A percentile compares a stretch with the other conserved stretches of the same genome.
phyloP scores from a whole-genome alignment of 495 filamentous ascomycete genomes.

The Penicillium canescens region DNA sequence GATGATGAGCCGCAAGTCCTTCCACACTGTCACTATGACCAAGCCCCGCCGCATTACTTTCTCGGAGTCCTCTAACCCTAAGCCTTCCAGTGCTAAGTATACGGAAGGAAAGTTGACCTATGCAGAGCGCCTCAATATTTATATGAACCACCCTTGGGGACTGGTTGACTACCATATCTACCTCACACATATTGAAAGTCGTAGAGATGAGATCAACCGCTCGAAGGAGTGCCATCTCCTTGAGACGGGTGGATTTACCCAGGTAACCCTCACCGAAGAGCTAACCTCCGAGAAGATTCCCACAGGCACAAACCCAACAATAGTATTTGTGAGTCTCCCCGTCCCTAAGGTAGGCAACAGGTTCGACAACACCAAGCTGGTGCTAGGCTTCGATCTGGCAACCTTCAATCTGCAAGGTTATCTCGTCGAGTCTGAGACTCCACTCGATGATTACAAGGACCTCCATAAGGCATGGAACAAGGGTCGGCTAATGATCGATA shows the following conservation, averaged over 20 bases:
- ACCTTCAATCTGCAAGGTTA: constrained; percentile 26
- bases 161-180: constrained; percentile 39
- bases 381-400: constrained; percentile 32
- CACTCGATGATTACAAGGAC: constrained; percentile 25
- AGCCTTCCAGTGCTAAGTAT: no score
- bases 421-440: constrained; percentile 24
- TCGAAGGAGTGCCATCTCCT: constrained; percentile 22
- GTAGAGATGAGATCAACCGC: constrained; percentile 11
- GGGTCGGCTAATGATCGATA: constrained; percentile 18
- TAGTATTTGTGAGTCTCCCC: constrained; percentile 33
- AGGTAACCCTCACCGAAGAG: constrained; percentile 24
- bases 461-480: constrained; percentile 30
- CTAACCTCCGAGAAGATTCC: constrained; percentile 4
- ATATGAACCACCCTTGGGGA: constrained; percentile 28
- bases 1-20: no score
- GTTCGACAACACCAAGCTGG: constrained; percentile 21
- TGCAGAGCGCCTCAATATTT: no score
- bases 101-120: no score
- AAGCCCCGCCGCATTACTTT: no score
- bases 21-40: no score
- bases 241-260: constrained; percentile 26
- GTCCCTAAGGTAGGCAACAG: constrained; percentile 14
- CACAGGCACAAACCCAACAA: constrained; percentile 12
- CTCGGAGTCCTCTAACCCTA: no score
- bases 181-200: constrained; percentile 25